These are phyloP conservation scores for Recurvomyces mirabilis DNA, from an alignment of 495 filamentous ascomycete genomes.

Conservation along the genomic window DNA sequence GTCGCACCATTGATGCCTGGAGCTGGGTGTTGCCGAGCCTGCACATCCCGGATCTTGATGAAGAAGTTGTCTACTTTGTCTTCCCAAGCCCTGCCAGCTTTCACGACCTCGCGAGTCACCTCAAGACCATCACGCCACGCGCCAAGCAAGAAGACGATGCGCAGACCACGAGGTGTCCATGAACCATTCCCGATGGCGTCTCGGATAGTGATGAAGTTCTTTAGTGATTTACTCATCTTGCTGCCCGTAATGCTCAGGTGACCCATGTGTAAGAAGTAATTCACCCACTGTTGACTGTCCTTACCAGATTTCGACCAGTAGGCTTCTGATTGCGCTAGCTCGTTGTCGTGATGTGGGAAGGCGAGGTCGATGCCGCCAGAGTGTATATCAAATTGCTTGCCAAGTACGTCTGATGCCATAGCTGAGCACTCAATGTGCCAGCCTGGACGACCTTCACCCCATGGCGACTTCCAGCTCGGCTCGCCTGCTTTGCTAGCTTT, in stretches of 20 bases:
- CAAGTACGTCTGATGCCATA: conserved; percentile 83
- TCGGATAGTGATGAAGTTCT: conserved; percentile 95
- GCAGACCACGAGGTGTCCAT: conserved; percentile 69
- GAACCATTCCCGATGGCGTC: conserved; percentile 64
- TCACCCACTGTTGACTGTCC: conserved; percentile 60
- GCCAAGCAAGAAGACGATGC: conserved; percentile 80
- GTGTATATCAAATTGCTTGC: conserved; percentile 78
- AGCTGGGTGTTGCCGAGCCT: conserved; percentile 23
- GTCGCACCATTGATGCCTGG: background rate
- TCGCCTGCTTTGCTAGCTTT: conserved; percentile 88
- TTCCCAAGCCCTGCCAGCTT: conserved; percentile 67
- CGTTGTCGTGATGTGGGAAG: conserved; percentile 96
- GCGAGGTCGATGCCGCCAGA: conserved; percentile 86
- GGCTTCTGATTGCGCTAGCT: conserved; percentile 87
- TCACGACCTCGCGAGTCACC: conserved; percentile 71
- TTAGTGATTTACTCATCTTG: conserved; percentile 92
- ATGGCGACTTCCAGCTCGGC: conserved; percentile 76
- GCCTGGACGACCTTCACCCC: conserved; percentile 80
- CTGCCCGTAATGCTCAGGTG: conserved; percentile 80
- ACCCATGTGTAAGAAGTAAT: conserved; percentile 95
- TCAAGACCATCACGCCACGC: conserved; percentile 87
- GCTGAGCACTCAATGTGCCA: conserved; percentile 99
- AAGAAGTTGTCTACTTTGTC: conserved; percentile 83
- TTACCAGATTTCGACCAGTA: conserved; percentile 44
- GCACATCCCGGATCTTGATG: conserved; percentile 58